These are phyloP conservation scores for Dactylonectria estremocensis DNA, from an alignment of 2,329 filamentous ascomycete species.

Conservation along the genomic window DNA sequence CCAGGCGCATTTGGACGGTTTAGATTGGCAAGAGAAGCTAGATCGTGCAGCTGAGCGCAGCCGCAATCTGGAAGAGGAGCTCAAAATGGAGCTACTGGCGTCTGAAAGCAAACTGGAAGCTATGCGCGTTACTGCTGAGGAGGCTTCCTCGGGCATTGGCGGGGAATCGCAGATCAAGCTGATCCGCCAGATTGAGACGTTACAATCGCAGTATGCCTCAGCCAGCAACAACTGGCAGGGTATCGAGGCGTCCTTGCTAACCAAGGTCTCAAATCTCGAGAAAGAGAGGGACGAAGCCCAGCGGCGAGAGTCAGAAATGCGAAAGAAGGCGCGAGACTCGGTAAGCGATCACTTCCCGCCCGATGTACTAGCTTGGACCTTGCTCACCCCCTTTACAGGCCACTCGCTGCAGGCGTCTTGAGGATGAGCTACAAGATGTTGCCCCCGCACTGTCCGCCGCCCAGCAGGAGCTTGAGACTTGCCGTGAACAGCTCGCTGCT, in stretches of 20 bases:
- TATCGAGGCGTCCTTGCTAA: conserved; percentile 88
- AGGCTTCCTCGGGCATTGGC: conserved; percentile 85
- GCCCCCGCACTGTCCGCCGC: conserved; percentile 75
- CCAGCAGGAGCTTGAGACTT: conserved; percentile 74
- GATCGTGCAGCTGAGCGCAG: conserved; percentile 81
- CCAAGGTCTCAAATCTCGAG: conserved; percentile 83
- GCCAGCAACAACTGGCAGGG: conserved; percentile 98
- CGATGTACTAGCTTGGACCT: neutral
- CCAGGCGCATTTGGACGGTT: conserved; percentile 77
- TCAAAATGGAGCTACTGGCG: conserved; percentile 82
- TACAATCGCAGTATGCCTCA: conserved; percentile 95
- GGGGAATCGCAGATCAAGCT: conserved; percentile 92
- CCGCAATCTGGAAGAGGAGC: conserved; percentile 79
- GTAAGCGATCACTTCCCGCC: conserved; percentile 65
- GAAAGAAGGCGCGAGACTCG: conserved; percentile 90
- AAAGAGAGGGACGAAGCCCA: conserved; percentile 91
- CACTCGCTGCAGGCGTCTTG: conserved; percentile 74
- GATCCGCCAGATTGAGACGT: conserved; percentile 91
- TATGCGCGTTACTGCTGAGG: conserved; percentile 87
- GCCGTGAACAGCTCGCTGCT: conserved; percentile 71
- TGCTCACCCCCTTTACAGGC: conserved; percentile 64
- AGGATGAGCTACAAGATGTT: conserved; percentile 86
- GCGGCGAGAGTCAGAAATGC: conserved; percentile 87
- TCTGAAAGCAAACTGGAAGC: conserved; percentile 93
- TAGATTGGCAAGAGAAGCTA: conserved; percentile 80